A percentile compares a stretch with the other conserved stretches of the same genome.
phyloP scores from a whole-genome alignment of 179 eudicot species.

The Pouteria campechiana region DNA sequence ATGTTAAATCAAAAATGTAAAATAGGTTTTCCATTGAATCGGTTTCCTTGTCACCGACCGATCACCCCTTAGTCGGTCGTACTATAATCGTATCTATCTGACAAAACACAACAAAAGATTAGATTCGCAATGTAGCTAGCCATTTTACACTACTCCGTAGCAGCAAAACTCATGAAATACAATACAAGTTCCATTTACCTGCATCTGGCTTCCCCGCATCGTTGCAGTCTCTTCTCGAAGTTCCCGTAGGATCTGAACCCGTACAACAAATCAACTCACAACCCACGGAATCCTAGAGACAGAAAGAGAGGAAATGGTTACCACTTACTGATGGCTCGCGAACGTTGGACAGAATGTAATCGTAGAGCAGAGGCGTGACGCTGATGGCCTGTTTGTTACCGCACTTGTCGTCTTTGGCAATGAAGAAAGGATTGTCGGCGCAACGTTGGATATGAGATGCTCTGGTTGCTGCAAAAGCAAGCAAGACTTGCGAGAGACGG shows the following conservation, averaged over 20 bases:
- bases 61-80: too few relatives aligned
- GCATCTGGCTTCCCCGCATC: slow-evolving; percentile 84
- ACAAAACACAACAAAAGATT: too few relatives aligned
- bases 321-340: slow-evolving; percentile 52
- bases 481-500: too few relatives aligned
- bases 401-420: slow-evolving; percentile 37
- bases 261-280: neutral
- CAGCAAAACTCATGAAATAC: too few relatives aligned
- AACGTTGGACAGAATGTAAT: slow-evolving; percentile 57
- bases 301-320: neutral
- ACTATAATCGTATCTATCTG: too few relatives aligned
- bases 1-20: too few relatives aligned
- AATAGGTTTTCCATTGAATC: too few relatives aligned
- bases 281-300: neutral
- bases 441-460: slow-evolving; percentile 8
- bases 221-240: slow-evolving; percentile 75
- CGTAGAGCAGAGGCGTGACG: slow-evolving; percentile 59
- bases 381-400: slow-evolving; percentile 70
- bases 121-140: too few relatives aligned
- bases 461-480: neutral
- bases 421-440: slow-evolving; percentile 16
- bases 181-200: slow-evolving; percentile 19
- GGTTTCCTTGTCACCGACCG: too few relatives aligned
- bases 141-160: too few relatives aligned
- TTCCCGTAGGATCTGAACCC: slow-evolving; percentile 40